A percentile compares a stretch with the other conserved stretches of the same genome.
phyloP scores from a whole-genome alignment of 1,284 basidiomycete species.

The Papiliotrema flavescens region DNA sequence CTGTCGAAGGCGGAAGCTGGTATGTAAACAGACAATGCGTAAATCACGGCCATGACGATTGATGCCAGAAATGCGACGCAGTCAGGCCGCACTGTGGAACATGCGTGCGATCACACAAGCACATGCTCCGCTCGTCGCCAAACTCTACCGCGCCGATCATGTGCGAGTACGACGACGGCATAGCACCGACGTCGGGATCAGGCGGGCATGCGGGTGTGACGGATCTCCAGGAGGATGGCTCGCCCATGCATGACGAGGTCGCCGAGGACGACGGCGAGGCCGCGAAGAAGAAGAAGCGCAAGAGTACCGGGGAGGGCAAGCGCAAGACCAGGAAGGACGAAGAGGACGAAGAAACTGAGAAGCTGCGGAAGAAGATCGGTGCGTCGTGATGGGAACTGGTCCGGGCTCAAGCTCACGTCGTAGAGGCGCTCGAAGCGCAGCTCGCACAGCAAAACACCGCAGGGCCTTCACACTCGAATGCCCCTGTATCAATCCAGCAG shows the following conservation, averaged over 20 bases:
- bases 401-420: too few relatives aligned
- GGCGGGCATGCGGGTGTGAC: not conserved
- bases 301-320: slow-evolving; percentile 20
- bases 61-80: slow-evolving; percentile 44
- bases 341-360: slow-evolving; percentile 32
- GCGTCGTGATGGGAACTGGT: slow-evolving; percentile 9
- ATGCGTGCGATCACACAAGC: slow-evolving; percentile 43
- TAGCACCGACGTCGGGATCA: not conserved
- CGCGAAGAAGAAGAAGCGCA: slow-evolving; percentile 36
- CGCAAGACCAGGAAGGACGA: slow-evolving; percentile 24
- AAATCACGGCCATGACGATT: not conserved
- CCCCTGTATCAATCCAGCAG: not conserved
- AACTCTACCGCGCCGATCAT: slow-evolving; percentile 32
- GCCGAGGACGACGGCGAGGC: slow-evolving; percentile 13
- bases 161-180: slow-evolving; percentile 45
- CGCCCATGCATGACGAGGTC: not conserved
- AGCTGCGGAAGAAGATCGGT: slow-evolving; percentile 37
- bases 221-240: slow-evolving; percentile 8
- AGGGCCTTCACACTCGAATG: not conserved
- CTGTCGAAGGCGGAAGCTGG: slow-evolving; percentile 33
- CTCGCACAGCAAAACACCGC: slow-evolving; percentile 5
- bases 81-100: slow-evolving; percentile 45
- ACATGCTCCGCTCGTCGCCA: slow-evolving; percentile 37
- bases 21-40: slow-evolving; percentile 5
- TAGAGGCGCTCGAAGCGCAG: slow-evolving; percentile 30